Percentiles rank a stretch among this genome's conserved stretches.
These are phyloP conservation scores for Fusarium subtropicale DNA, from an alignment of 2,329 filamentous ascomycete genomes.

Conservation along the genomic window DNA sequence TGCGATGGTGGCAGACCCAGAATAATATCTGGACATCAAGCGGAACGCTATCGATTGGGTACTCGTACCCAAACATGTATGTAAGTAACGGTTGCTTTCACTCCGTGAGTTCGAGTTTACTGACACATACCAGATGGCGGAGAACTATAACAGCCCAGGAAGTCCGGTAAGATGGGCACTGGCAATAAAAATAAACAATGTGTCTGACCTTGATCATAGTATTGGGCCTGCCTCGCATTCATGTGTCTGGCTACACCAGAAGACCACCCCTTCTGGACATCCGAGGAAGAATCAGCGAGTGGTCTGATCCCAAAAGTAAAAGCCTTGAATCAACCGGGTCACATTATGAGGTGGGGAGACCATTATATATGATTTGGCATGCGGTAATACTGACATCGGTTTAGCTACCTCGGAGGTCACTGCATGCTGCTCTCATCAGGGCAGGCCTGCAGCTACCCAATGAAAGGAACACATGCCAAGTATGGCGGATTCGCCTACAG, in stretches of 20 bases:
- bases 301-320: slow-evolving; percentile 68
- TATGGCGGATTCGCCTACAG: slow-evolving; percentile 85
- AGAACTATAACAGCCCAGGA: slow-evolving; percentile 86
- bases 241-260: slow-evolving; percentile 77
- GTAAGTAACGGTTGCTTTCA: slow-evolving; percentile 51
- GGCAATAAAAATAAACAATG: slow-evolving; percentile 19
- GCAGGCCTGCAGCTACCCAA: slow-evolving; percentile 84
- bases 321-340: slow-evolving; percentile 73
- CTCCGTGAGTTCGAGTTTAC: slow-evolving; percentile 17
- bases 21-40: slow-evolving; percentile 79
- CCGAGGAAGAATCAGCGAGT: slow-evolving; percentile 70
- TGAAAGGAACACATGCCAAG: slow-evolving; percentile 84
- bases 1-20: slow-evolving; percentile 84
- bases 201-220: slow-evolving; percentile 57
- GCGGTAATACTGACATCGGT: slow-evolving; percentile 2
- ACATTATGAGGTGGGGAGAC: slow-evolving; percentile 69
- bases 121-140: slow-evolving; percentile 67
- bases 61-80: slow-evolving; percentile 83
- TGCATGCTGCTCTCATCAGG: slow-evolving; percentile 80
- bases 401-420: slow-evolving; percentile 75
- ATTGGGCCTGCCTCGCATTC: slow-evolving; percentile 84
- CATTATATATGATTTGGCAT: background rate
- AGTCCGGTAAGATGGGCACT: slow-evolving; percentile 59
- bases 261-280: slow-evolving; percentile 80
- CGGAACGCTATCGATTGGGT: slow-evolving; percentile 80